Percentiles rank a stretch among this genome's conserved stretches.
Evolutionary conservation across 1,139 yeast genomes (phyloP).

Genomic region (Sugiyamaella grinbergsii): DNA sequence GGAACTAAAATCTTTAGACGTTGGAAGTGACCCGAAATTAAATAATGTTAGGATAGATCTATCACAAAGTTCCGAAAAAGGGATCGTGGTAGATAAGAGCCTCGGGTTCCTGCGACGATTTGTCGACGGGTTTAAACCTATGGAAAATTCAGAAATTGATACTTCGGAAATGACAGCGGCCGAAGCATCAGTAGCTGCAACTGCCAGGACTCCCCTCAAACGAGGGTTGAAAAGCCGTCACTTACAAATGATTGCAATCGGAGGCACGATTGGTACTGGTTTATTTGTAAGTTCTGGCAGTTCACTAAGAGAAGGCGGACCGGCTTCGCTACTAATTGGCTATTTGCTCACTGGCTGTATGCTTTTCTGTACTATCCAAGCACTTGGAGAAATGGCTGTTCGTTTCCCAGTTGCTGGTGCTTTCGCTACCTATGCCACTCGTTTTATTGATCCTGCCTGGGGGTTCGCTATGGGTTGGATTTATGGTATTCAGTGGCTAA

Average conservation of each 20-base stretch:
- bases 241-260: constrained; percentile 66
- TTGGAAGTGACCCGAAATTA: background rate
- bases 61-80: constrained; percentile 3
- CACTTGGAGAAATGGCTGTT: constrained; percentile 76
- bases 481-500: constrained; percentile 73
- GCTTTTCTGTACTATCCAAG: constrained; percentile 67
- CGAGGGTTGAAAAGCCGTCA: constrained; percentile 51
- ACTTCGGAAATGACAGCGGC: constrained; percentile 26
- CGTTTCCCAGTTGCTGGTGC: constrained; percentile 74
- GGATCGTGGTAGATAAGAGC: constrained; percentile 5
- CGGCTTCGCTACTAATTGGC: constrained; percentile 70
- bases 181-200: constrained; percentile 28
- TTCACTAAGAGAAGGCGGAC: constrained; percentile 68
- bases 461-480: constrained; percentile 84
- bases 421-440: constrained; percentile 64
- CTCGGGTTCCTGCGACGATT: constrained; percentile 38
- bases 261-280: constrained; percentile 77
- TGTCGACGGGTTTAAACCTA: constrained; percentile 37
- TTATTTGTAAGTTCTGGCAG: constrained; percentile 69
- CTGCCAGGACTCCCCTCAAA: constrained; percentile 40
- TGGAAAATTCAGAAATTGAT: constrained; percentile 30
- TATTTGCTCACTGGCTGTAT: constrained; percentile 65
- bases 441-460: constrained; percentile 70
- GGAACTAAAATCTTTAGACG: background rate
- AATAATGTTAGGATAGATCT: background rate